Base-by-base conservation (phyloP, 2,329 filamentous ascomycete species). In the Rutstroemia sp. region DNA sequence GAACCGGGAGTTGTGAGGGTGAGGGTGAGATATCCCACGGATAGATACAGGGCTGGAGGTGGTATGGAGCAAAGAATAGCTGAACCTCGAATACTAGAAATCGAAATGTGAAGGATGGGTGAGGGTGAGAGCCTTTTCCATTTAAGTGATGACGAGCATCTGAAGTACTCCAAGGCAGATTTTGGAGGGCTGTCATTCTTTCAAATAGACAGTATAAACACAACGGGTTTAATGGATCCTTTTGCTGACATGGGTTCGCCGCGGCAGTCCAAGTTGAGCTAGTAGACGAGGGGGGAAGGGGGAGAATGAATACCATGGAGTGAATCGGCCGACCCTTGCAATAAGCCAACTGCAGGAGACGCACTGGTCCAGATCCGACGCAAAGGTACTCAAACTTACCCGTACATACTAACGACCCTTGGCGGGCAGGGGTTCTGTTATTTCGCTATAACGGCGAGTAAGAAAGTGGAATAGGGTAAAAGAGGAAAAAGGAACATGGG, bases 311-410 rank as follows among this genome's bases (percentile, higher is more conserved):
- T 48, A n/a, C 38, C 53, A 55, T 55, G 47, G 47, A 48, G 34
- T 17, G 7, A 51, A 51, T 55, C 46, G 47, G 14, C 44, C 17
- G 41, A 51, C 47, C 53, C 53, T 39, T 51, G 47, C 53, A 19
- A 51, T 51, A 44, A 55, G 47, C 46, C 52, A 55, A 51, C 53
- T 45, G 39, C 53, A 55, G 53, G 53, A 55, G 46, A 51, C 53
- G 38, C 46, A 55, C 47, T 44, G 39, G 47, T 55, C 39, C 10
- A 25, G 19, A 51, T 55, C 47, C 53, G 38, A 55, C 14, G 21
- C 49, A 55, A 27, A 51, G 53, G 52, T 49, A 54, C 17, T 44
- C 23, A 21, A 34, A 42, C 14, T 16, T 44, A 45, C 25, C 19
- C 19, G 37, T 27, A 42, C 30, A 10, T 48, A 30, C 42, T 48